phyloP scores from a whole-genome alignment of 176 grass and related monocot genomes.

The Oryza coarctata region DNA sequence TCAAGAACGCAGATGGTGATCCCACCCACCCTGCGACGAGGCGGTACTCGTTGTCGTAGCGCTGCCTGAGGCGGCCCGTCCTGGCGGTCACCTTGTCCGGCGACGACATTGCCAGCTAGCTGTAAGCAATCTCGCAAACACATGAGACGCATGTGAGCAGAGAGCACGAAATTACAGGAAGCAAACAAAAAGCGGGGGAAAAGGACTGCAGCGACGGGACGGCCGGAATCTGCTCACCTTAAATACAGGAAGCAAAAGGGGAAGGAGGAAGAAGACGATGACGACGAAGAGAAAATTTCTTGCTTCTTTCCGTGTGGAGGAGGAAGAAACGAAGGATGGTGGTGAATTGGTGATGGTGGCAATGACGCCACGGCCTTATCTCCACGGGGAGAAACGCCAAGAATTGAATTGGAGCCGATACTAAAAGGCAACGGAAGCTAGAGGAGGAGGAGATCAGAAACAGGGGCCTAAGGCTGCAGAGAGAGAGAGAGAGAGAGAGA shows the following conservation, averaged over 20 bases:
- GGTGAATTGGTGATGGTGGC: conserved; percentile 3
- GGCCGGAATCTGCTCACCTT: conserved; percentile 21
- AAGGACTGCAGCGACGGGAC: background rate
- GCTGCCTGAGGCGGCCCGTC: conserved; percentile 65
- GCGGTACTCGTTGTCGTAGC: conserved; percentile 65
- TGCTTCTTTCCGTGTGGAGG: background rate
- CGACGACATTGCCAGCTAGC: conserved; percentile 16
- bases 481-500: no score
- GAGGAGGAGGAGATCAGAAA: background rate
- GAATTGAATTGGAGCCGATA: background rate
- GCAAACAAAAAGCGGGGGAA: background rate
- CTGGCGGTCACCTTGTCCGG: conserved; percentile 43
- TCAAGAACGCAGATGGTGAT: background rate
- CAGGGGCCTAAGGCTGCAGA: background rate
- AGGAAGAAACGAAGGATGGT: no score
- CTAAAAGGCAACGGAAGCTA: background rate
- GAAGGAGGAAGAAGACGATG: background rate
- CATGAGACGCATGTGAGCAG: conserved; percentile 19
- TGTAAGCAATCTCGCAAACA: background rate
- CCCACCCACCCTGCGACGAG: conserved; percentile 64
- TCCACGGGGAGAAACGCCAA: background rate
- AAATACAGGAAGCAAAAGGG: background rate
- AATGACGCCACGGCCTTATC: conserved; percentile 46
- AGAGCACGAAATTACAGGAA: background rate
- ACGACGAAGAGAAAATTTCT: background rate